Evolutionary conservation across 768 basidiomycete species (phyloP), one percentile per base, ranked within the genome.

Genomic region (Amylocystis lapponica): DNA sequence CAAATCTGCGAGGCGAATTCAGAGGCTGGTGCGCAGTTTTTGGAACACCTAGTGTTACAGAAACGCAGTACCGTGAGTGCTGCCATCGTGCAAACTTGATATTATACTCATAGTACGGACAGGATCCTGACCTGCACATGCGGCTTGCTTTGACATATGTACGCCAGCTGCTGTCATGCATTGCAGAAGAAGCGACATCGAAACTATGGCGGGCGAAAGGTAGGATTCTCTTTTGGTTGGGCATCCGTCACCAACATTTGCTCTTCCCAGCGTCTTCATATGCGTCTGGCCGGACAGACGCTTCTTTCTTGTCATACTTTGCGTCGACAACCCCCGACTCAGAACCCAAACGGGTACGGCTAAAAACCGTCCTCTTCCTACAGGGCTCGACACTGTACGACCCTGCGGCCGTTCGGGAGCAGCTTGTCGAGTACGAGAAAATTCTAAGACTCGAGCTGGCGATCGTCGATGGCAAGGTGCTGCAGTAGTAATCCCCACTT

Each of bases 311-410:
- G 6, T 72, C 80, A 5, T 90, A 91, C 62, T 83, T 94, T 49
- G 72, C 82, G 3, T 80, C 84, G n/a, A 85, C 85, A 19, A 87
- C 89, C 4, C 89, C 89, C 1, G 78, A 87, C 43, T 86, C 88
- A 0, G 72, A 75, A 13, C 73, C 79, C 45, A 92, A 92, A 60
- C 75, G 76, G 16, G 66, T 69, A 2, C 78, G 91, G 20, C 71
- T 95, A 50, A 89, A 86, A 59, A 69, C 79, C 0, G 66, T 83
- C n/a, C 66, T 95, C 2, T 83, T 92, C 54, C 70, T 97, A 0
- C 86, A 93, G 51, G 82, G 82, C 5, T 90, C 87, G 1, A 67
- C 70, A 2, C 61, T 78, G 4, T 91, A 87, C 53, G 81, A 91
- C 55, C 66, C 77, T 2, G 59, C 65, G 3, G 37, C 48, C 0